These are phyloP conservation scores for Fraxinus baroniana DNA, from an alignment of 305 asterid genomes.

Conservation along the genomic window DNA sequence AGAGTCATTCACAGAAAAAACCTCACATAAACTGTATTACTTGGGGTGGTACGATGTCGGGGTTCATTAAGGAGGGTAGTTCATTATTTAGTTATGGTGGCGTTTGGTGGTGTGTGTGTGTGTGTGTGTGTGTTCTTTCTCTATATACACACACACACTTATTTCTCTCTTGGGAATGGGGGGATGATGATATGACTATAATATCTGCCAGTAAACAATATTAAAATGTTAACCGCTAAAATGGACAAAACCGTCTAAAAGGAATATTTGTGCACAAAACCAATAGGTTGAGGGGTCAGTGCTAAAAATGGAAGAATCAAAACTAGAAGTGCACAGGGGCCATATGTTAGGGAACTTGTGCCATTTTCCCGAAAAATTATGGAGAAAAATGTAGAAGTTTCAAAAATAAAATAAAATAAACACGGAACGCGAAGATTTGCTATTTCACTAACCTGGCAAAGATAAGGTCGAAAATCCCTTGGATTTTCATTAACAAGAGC, in stretches of 20 bases:
- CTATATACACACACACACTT: neutral
- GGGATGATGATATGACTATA: neutral
- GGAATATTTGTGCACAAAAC: neutral
- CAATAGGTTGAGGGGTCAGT: neutral
- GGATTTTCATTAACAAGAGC: conserved; percentile 78
- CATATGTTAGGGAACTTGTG: neutral
- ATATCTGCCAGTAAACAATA: neutral
- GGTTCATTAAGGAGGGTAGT: neutral
- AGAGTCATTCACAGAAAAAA: neutral
- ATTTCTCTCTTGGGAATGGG: neutral
- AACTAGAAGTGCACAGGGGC: neutral
- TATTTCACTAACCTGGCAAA: conserved; percentile 63
- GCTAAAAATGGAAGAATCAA: neutral
- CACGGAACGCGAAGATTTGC: neutral
- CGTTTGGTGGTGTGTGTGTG: neutral
- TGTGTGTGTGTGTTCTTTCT: no score
- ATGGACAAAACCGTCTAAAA: neutral
- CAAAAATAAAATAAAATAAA: conserved; percentile 10
- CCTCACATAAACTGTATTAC: neutral
- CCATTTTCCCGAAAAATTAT: neutral
- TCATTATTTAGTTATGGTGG: neutral
- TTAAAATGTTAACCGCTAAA: neutral
- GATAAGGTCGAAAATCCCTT: conserved; percentile 86
- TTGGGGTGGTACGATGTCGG: neutral
- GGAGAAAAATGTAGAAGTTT: neutral